phyloP scores from a whole-genome alignment of 2,329 filamentous ascomycete species.

The Corinectria fuckeliana region DNA sequence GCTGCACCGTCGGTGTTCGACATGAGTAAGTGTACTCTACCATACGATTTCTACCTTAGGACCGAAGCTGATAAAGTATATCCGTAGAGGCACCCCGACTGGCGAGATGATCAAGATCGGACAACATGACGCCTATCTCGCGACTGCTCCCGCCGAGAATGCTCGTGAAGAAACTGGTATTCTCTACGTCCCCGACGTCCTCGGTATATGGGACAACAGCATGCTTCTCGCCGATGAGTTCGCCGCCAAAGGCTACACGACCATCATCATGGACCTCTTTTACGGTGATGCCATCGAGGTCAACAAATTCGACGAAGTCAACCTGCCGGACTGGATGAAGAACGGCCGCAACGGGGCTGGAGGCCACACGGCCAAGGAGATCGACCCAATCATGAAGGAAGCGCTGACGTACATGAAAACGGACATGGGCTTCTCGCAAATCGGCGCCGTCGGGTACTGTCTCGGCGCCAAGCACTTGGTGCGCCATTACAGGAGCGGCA shows the following conservation, averaged over 20 bases:
- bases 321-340: constrained; percentile 40
- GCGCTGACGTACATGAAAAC: constrained; percentile 61
- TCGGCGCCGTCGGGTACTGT: constrained; percentile 76
- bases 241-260: constrained; percentile 42
- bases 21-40: neutral
- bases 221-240: constrained; percentile 48
- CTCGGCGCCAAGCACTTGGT: constrained; percentile 72
- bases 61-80: neutral
- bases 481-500: constrained; percentile 66
- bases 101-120: constrained; percentile 7
- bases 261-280: constrained; percentile 43
- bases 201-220: constrained; percentile 55
- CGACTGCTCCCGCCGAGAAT: neutral
- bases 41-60: accelerated
- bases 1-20: constrained; percentile 6
- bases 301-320: constrained; percentile 44
- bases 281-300: constrained; percentile 50
- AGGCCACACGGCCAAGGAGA: constrained; percentile 41
- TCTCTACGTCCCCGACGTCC: constrained; percentile 54
- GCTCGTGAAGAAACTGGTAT: constrained; percentile 43
- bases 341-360: constrained; percentile 53
- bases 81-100: neutral
- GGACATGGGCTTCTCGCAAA: constrained; percentile 58
- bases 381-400: constrained; percentile 41
- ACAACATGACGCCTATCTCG: constrained; percentile 2